Base-by-base conservation (phyloP, 768 basidiomycete genomes). In the Chalciporus pseudorubinellus region DNA sequence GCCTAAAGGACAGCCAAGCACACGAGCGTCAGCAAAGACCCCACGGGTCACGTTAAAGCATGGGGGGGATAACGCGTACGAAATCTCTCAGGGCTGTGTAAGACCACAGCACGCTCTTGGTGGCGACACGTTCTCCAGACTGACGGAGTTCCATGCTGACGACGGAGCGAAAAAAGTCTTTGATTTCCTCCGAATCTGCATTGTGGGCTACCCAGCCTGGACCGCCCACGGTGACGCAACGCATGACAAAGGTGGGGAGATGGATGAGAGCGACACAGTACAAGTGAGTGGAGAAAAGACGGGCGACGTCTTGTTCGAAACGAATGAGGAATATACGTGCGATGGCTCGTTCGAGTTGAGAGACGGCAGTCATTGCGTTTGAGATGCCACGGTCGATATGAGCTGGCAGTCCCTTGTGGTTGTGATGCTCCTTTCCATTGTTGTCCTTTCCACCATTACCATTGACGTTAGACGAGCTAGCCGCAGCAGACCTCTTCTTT, bases 121-220 rank as follows among this genome's bases (percentile, higher is more conserved):
- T 88, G 8, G 87, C 87, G 18, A 88, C 85, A 26, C 87, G 77
- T 58, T 89, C 87, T 16, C 87, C 87, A 0, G 85, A 83, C 66
- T 89, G 84, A 24, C 87, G 77, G 68, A 89, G 76, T 63, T 89
- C 87, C 86, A 89, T 88, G 53, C 77, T 77, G 54, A 89, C 80
- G 42, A 77, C 79, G 1, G 81, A 75, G 16, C 87, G 75, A 66
- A 88, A 82, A 64, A 86, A 87, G 59, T 89, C 86, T 53, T 85
- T 88, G 63, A 89, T 75, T 50, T 84, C 85, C 50, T 88, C 87
- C 44, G 68, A 75, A 52, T 84, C 81, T 8, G 84, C 74, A 53
- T 88, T 88, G 60, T 77, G 72, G 0, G 84, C 85, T 19, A 83
- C 71, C 87, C 87, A 89, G 21, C 80, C 77, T 0, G 85, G 84